Evolutionary conservation across 495 filamentous ascomycete genomes (phyloP), one percentile per base, ranked within the genome.

Genomic region (Thozetella sp.): DNA sequence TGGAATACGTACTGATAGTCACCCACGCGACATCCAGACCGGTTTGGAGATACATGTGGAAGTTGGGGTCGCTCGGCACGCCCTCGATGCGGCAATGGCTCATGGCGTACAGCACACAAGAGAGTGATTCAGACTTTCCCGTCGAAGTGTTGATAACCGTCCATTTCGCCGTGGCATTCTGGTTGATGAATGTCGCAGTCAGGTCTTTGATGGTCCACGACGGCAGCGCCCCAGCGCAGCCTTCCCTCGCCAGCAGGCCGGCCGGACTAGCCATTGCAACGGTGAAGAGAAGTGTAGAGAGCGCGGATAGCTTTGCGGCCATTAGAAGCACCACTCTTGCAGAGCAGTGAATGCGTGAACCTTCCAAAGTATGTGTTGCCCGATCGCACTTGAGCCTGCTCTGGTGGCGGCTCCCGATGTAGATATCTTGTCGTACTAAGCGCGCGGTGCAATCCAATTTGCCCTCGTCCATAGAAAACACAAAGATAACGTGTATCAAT

Each of bases 11-110:
- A n/a, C n/a, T 48, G 43, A 48, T 48, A 3, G 43, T 48, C 3
- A 48, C 20, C 43, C 43, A 48, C 12, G 43, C 43, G 10, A 48
- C 43, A 20, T 48, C 43, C 9, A 48, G 43, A 3, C n/a, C n/a
- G 43, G 43, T 48, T n/a, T 48, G 43, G 43, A 48, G 43, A 48
- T 48, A 48, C 43, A 48, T 48, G 43, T 48, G 43, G 43, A 48
- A 48, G n/a, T 48, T 48, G 43, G 43, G 43, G n/a, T 48, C 43
- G 43, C 43, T 48, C 43, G 43, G 43, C 43, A 48, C 6, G 43
- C 43, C 43, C 43, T 48, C 43, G 43, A 48, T 48, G 6, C 43
- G 43, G n/a, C 43, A 48, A n/a, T 48, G 43, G 43, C 43, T 48
- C 43, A 48, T 48, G 6, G 43, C 43, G n/a, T 13, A 48, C 11